Conservation (phyloP, 2,329 filamentous ascomycete species). For the Talaromyces albobiverticillius region DNA sequence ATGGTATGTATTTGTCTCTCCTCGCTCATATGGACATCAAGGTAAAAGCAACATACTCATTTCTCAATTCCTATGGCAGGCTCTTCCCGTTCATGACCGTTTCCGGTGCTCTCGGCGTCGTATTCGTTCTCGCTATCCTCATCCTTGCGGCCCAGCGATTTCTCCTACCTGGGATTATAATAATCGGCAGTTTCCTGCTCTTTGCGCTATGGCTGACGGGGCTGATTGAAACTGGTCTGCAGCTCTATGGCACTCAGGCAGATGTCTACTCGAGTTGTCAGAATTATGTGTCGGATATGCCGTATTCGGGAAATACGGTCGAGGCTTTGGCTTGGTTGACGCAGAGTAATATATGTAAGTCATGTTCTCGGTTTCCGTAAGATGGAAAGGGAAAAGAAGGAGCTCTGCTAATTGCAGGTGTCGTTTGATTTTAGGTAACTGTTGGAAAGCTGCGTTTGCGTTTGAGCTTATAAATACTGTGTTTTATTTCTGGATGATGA, state of each 20-base stretch:
- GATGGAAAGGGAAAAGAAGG: not conserved
- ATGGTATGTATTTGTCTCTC: conserved; percentile 47
- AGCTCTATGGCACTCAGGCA: conserved; percentile 56
- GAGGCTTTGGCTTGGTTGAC: conserved; percentile 62
- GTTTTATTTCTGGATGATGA: conserved; percentile 66
- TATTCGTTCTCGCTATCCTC: conserved; percentile 59
- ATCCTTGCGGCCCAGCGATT: conserved; percentile 55
- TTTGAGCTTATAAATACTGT: conserved; percentile 62
- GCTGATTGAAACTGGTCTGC: conserved; percentile 61
- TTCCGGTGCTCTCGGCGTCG: conserved; percentile 53
- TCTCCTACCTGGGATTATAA: conserved; percentile 58
- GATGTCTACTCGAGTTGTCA: conserved; percentile 61
- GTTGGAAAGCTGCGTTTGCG: conserved; percentile 62
- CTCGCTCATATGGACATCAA: no score
- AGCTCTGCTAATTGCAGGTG: conserved; percentile 12
- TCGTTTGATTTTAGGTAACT: conserved; percentile 45
- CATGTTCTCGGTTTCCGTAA: not conserved
- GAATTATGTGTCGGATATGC: conserved; percentile 51
- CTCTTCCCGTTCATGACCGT: conserved; percentile 64
- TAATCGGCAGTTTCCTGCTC: conserved; percentile 60
- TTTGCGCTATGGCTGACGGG: conserved; percentile 61
- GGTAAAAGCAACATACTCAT: no score
- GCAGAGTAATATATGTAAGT: conserved; percentile 61
- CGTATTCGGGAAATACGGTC: conserved; percentile 46
- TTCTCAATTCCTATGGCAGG: conserved; percentile 38